These are phyloP conservation scores for Penicillium sp. DNA, from an alignment of 2,329 filamentous ascomycete genomes.

Conservation along the genomic window DNA sequence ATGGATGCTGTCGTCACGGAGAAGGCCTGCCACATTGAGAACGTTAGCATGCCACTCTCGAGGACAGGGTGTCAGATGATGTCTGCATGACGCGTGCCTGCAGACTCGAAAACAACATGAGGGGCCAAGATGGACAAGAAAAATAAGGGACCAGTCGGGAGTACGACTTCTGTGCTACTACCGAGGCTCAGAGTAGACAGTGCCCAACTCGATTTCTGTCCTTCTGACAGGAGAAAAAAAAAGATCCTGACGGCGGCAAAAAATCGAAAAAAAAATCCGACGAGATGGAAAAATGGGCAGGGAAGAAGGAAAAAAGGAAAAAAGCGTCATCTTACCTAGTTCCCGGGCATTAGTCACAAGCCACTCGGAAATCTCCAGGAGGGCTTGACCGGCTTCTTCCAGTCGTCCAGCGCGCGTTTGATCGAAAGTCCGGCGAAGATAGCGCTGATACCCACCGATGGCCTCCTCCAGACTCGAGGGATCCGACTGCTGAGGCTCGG, in stretches of 20 bases:
- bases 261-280: conserved; percentile 2
- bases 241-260: not conserved
- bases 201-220: not conserved
- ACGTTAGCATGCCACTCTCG: conserved; percentile 19
- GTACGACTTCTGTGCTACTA: conserved; percentile 16
- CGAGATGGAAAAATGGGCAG: not conserved
- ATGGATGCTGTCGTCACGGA: conserved; percentile 76
- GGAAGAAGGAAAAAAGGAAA: conserved; percentile 20
- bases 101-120: conserved; percentile 2
- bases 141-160: conserved; percentile 16
- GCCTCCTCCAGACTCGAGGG: conserved; percentile 61
- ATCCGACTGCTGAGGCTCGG: conserved; percentile 23
- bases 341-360: conserved; percentile 65
- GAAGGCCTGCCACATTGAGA: conserved; percentile 63
- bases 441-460: conserved; percentile 63
- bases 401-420: conserved; percentile 66
- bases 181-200: not conserved
- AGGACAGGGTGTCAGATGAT: conserved; percentile 9
- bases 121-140: not conserved
- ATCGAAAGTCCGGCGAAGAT: conserved; percentile 67
- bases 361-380: conserved; percentile 68
- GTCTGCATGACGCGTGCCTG: conserved; percentile 19
- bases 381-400: conserved; percentile 58
- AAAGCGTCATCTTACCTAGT: conserved; percentile 58
- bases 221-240: not conserved